These are phyloP conservation scores for Trichoderma koningiopsis DNA, from an alignment of 2,329 filamentous ascomycete genomes.

Conservation along the genomic window DNA sequence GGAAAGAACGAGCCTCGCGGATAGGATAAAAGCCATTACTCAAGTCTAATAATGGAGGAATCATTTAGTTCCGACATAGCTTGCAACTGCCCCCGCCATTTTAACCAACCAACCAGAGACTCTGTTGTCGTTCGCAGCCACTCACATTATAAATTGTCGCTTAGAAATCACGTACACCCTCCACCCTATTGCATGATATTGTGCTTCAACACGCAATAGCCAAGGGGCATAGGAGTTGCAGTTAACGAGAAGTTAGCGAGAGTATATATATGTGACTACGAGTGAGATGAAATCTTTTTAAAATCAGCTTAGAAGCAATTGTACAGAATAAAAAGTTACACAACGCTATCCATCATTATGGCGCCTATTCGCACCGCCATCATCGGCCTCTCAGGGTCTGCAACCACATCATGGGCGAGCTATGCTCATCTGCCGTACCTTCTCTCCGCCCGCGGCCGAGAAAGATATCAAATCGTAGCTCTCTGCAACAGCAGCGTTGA, in stretches of 20 bases:
- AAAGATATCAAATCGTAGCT: slow-evolving; percentile 52
- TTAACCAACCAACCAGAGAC: neutral
- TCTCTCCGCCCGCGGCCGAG: slow-evolving; percentile 45
- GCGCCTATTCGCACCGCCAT: slow-evolving; percentile 57
- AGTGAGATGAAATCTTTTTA: neutral
- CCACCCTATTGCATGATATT: slow-evolving; percentile 14
- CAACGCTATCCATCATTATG: slow-evolving; percentile 35
- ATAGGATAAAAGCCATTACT: neutral
- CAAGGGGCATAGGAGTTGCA: neutral
- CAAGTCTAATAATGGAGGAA: neutral
- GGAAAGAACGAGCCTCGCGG: neutral
- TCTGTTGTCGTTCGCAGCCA: neutral
- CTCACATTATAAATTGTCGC: slow-evolving; percentile 9
- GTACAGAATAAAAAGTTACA: neutral
- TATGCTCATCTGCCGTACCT: slow-evolving; percentile 63
- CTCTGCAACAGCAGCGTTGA: slow-evolving; percentile 53
- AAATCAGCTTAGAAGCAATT: neutral
- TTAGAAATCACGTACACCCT: slow-evolving; percentile 16
- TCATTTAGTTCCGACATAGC: neutral
- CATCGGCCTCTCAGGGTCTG: slow-evolving; percentile 58
- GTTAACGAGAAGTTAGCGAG: neutral
- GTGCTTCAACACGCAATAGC: neutral
- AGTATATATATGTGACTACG: neutral
- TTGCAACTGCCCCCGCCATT: neutral
- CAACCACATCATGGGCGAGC: slow-evolving; percentile 56